Evolutionary conservation across 2,329 filamentous ascomycete genomes (phyloP), one percentile per base, ranked within the genome.

Genomic region (Epichloe hybrida): DNA sequence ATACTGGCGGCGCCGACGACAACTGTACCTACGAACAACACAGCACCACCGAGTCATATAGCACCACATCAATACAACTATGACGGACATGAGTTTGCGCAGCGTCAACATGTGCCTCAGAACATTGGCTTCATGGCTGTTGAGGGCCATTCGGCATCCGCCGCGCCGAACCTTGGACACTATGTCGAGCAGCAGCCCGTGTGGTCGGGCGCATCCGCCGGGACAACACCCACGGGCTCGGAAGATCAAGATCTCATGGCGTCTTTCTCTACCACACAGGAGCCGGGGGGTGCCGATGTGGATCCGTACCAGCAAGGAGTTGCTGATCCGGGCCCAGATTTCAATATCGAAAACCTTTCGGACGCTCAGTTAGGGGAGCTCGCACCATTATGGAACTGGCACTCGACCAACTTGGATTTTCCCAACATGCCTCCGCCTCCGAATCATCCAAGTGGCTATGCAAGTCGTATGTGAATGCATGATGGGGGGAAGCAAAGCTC

Each of bases 351-450:
- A 41, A 58, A 56, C n/a, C 48, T 59, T 4, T 57, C 58, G n/a
- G n/a, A 57, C 7, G 52, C 51, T 1, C 53, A 59, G 40, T 51
- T 59, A 15, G 58, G 58, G 11, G 57, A 57, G 13, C 53, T 59
- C 2, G 58, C 58, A 8, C 58, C 58, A 1, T 47, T 59, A 2
- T 59, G 58, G 58, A 54, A 27, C 31, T 59, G 58, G 58, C 58
- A 59, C 42, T 58, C 57, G 27, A 53, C 43, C 39, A 59, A 59
- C 21, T 21, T 59, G 21, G 49, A 55, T 40, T 51, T 56, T 46
- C 46, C 43, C 17, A 50, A 43, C 23, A 49, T 50, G 39, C 34
- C 42, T 4, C 46, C 37, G 8, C n/a, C 31, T 11, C 17, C 23
- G 3, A 12, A 20, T 11, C 50, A 43, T 7, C 39, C 46, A 4